These are phyloP conservation scores for Sphaerostilbella broomeana DNA, from an alignment of 2,329 filamentous ascomycete species.

Conservation along the genomic window DNA sequence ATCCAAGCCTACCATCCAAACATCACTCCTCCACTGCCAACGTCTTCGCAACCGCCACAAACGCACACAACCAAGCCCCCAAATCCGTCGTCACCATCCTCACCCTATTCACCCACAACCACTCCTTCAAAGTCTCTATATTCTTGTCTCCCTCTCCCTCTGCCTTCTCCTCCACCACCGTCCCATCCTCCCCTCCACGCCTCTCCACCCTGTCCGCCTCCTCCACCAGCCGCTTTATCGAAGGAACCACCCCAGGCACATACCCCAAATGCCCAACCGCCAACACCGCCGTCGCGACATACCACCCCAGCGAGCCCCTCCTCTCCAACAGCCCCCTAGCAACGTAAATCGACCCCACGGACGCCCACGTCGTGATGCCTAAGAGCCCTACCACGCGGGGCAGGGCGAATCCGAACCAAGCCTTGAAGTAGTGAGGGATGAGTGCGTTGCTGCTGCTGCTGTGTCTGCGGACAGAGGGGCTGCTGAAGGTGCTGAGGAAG, in stretches of 20 bases:
- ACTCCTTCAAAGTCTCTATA: conserved; percentile 25
- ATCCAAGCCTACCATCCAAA: too few relatives aligned
- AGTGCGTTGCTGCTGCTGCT: conserved; percentile 21
- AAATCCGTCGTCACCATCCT: conserved; percentile 30
- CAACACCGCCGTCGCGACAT: conserved; percentile 25
- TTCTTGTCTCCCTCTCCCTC: too few relatives aligned
- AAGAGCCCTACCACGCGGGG: conserved; percentile 29
- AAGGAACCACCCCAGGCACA: conserved; percentile 28
- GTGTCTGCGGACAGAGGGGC: conserved; percentile 21
- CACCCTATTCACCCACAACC: conserved; percentile 26
- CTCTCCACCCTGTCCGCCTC: conserved; percentile 16
- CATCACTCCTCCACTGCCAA: too few relatives aligned
- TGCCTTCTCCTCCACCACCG: too few relatives aligned
- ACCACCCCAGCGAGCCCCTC: conserved; percentile 28
- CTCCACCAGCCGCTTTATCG: conserved; percentile 25
- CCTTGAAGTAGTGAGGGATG: conserved; percentile 34
- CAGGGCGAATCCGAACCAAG: conserved; percentile 34
- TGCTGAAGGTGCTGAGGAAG: conserved; percentile 34
- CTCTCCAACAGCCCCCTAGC: too few relatives aligned
- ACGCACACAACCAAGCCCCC: conserved; percentile 27
- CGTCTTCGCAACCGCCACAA: too few relatives aligned
- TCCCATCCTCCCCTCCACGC: too few relatives aligned
- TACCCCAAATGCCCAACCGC: conserved; percentile 28
- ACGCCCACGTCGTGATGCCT: conserved; percentile 27
- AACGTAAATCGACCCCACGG: too few relatives aligned